Evolutionary conservation across 1,284 basidiomycete genomes (phyloP), one percentile per base, ranked within the genome.

Genomic region (Leccinum ponderosum): DNA sequence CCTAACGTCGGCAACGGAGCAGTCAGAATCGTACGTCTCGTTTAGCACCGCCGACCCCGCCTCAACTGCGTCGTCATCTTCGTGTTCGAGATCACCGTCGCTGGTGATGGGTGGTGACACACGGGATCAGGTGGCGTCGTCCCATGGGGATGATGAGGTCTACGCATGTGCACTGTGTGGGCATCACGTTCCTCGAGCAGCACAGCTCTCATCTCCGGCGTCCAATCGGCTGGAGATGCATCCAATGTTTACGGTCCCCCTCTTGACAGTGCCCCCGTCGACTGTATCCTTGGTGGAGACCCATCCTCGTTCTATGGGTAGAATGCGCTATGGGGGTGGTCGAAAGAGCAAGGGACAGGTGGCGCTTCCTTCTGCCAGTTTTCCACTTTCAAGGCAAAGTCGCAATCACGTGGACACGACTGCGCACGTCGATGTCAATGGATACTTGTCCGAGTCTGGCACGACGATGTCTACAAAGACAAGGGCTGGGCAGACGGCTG

Each of bases 161-260:
- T 50, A 66, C 4, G 39, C 55, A 2, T 69, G 68, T 53, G 31
- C 58, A 2, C 3, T 64, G 31, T 69, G 70, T 60, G 68, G 68
- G 14, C 69, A 73, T 37, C 3, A 42, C 1, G 44, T 47, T n/a
- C 6, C 56, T n/a, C 53, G 20, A 15, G 37, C 42, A 17, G 47
- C 15, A n/a, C 61, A 57, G 14, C 56, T 58, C 5, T 3, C 62
- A 8, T 6, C 47, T 17, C 14, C 42, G 15, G 56, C 29, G 5
- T 27, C 17, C 6, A 51, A 53, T 50, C 37, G 7, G 2, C 25
- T 9, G 12, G 55, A 50, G 17, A 56, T 71, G 37, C 70, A 75
- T 25, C 73, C 72, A 11, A 74, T 75, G 72, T 75, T 73, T 22
- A 67, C 65, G 0, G 62, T 74, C 2, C 70, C 70, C 6, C 69